phyloP scores from a whole-genome alignment of 495 filamentous ascomycete genomes.

The Penicillium simplicissimum region DNA sequence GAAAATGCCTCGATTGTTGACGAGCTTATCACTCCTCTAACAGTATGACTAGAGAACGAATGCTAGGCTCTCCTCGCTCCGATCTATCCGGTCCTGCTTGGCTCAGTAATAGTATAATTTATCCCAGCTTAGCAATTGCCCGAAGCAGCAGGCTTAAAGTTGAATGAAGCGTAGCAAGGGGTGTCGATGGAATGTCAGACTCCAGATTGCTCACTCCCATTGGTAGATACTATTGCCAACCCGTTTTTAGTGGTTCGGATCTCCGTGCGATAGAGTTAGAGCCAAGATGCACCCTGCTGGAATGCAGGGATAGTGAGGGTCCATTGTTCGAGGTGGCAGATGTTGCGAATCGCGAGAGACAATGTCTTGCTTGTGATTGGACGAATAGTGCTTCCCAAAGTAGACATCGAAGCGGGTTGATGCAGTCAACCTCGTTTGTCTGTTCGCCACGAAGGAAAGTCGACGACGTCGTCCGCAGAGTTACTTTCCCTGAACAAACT shows the following conservation, averaged over 20 bases:
- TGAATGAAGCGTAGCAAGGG: neutral
- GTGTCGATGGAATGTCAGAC: neutral
- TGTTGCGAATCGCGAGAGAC: neutral
- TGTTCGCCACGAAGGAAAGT: neutral
- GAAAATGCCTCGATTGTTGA: neutral
- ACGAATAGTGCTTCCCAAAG: slow-evolving; percentile 4
- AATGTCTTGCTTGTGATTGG: neutral
- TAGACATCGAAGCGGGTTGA: neutral
- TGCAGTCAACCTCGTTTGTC: neutral
- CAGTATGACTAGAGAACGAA: neutral
- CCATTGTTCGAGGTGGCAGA: slow-evolving; percentile 7
- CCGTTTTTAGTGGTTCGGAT: neutral
- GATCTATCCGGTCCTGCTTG: neutral
- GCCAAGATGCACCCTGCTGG: neutral
- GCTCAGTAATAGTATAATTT: no score
- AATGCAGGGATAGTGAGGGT: neutral
- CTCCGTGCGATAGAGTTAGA: neutral
- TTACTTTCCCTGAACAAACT: no score
- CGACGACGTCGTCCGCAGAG: neutral
- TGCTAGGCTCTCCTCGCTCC: neutral
- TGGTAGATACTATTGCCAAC: neutral
- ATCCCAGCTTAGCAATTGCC: neutral
- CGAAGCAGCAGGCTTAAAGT: neutral
- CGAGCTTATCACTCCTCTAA: neutral
- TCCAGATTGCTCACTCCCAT: neutral